Evolutionary conservation across 441 rosid species (phyloP).

Genomic region (Aquilaria agallochum): DNA sequence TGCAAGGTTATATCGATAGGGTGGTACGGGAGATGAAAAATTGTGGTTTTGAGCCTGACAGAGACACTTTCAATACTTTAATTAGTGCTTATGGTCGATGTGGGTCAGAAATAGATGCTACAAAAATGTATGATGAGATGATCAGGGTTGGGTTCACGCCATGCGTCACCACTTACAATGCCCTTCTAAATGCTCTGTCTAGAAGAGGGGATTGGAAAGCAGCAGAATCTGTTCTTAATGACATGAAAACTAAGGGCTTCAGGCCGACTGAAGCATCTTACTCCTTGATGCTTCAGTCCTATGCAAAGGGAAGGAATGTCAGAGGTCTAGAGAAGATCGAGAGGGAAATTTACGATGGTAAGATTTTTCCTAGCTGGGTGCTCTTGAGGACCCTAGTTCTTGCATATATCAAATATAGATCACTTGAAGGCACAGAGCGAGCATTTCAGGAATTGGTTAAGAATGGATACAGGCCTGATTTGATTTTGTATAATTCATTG

Average conservation of each 20-base stretch:
- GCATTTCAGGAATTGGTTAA: slow-evolving; percentile 52
- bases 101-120: slow-evolving; percentile 60
- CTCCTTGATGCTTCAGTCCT: slow-evolving; percentile 62
- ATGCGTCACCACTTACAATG: slow-evolving; percentile 74
- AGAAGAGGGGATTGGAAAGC: slow-evolving; percentile 78
- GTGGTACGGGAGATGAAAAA: slow-evolving; percentile 77
- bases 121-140: slow-evolving; percentile 71
- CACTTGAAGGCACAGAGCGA: slow-evolving; percentile 59
- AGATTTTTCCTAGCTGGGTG: slow-evolving; percentile 88
- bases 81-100: slow-evolving; percentile 78
- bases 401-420: slow-evolving; percentile 63
- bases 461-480: slow-evolving; percentile 74
- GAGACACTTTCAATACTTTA: slow-evolving; percentile 85
- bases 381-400: slow-evolving; percentile 80
- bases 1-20: slow-evolving; percentile 56
- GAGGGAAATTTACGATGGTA: slow-evolving; percentile 55
- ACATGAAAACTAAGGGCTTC: slow-evolving; percentile 78
- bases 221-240: slow-evolving; percentile 60
- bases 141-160: slow-evolving; percentile 75
- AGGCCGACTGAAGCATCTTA: slow-evolving; percentile 78
- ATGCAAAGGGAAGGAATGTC: slow-evolving; percentile 70
- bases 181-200: slow-evolving; percentile 82
- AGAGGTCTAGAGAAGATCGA: slow-evolving; percentile 69
- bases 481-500: slow-evolving; percentile 77
- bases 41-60: slow-evolving; percentile 87